Evolutionary conservation across 345 rosid genomes (phyloP), one percentile per base, ranked within the genome.

Genomic region (Boechera retrofracta): DNA sequence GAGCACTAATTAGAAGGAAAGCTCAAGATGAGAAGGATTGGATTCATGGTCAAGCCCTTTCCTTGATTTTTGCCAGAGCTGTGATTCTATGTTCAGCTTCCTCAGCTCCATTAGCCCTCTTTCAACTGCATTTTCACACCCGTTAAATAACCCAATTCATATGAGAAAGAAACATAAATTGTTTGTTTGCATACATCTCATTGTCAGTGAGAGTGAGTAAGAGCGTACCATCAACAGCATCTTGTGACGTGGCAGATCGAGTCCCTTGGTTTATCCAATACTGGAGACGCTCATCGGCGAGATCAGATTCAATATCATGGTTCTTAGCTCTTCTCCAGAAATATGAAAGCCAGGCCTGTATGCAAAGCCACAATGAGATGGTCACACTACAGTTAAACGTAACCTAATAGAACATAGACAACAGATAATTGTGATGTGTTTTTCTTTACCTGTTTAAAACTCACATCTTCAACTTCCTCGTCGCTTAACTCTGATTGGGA

Each of bases 341-440:
- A 69, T 90, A 91, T 33, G 85, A 55, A 64, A 92, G 89, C 99
- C 98, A 92, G 0, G 98, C 97, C 97, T 94, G 78, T 69, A 69
- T 32, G 36, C 6, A 57, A 58, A 67, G 31, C 52, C 51, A 31
- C 70, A 29, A 24, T 67, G 69, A 61, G 33, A 59, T n/a, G 6
- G 7, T 54, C 75, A 61, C 29, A 56, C 63, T 45, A 41, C 63
- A 38, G 36, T 16, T 31, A 18, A 21, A 31, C 7, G 11, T 62
- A 31, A 39, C 44, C 38, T 59, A 18, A 24, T 29, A 26, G 33
- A 48, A 65, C 49, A 51, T 41, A 7, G 33, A 63, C 16, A 35
- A 29, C 9, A 64, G 54, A 56, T 9, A 36, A 9, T 3, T 29
- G 5, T 29, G 6, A 16, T 35, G 52, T 67, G 39, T 5, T 63